Percentiles rank a stretch among this genome's conserved stretches.
Evolutionary conservation across 2,329 filamentous ascomycete species (phyloP).

Genomic region (Sclerotinia subarctica): DNA sequence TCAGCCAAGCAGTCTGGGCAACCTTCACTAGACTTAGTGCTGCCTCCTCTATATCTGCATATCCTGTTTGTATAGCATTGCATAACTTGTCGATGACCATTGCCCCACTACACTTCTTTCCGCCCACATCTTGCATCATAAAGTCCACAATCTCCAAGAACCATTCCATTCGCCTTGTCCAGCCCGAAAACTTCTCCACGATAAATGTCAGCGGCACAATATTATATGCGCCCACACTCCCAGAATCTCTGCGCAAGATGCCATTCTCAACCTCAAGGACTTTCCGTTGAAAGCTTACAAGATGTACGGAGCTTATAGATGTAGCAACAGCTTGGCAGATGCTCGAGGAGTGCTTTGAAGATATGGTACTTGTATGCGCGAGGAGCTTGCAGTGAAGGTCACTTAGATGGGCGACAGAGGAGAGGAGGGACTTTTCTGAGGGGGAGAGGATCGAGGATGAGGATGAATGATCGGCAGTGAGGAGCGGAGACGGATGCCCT

Average conservation of each 20-base stretch:
- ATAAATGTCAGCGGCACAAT: slow-evolving; percentile 88
- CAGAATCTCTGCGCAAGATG: slow-evolving; percentile 73
- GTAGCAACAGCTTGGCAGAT: slow-evolving; percentile 86
- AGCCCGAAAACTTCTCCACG: slow-evolving; percentile 79
- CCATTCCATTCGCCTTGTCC: slow-evolving; percentile 84
- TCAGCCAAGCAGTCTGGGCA: slow-evolving; percentile 87
- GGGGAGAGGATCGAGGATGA: slow-evolving; percentile 59
- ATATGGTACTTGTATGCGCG: slow-evolving; percentile 62
- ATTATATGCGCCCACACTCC: slow-evolving; percentile 83
- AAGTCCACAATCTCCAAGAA: slow-evolving; percentile 70
- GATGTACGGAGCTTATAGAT: slow-evolving; percentile 69
- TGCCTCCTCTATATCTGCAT: slow-evolving; percentile 76
- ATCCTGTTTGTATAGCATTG: slow-evolving; percentile 78
- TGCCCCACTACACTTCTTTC: slow-evolving; percentile 59
- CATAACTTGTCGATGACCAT: slow-evolving; percentile 74
- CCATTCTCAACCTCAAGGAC: slow-evolving; percentile 79
- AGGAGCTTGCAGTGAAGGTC: slow-evolving; percentile 73
- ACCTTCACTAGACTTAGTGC: slow-evolving; percentile 69
- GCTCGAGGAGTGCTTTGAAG: slow-evolving; percentile 69
- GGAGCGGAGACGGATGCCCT: slow-evolving; percentile 86
- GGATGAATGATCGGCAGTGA: slow-evolving; percentile 54
- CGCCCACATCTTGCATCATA: slow-evolving; percentile 49
- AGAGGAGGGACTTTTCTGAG: slow-evolving; percentile 78
- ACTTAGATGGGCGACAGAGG: slow-evolving; percentile 72
- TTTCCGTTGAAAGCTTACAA: slow-evolving; percentile 77